Percentiles rank a stretch among this genome's conserved stretches.
Conservation (phyloP, 306 rosid genomes). For the Prunus campanulata region DNA sequence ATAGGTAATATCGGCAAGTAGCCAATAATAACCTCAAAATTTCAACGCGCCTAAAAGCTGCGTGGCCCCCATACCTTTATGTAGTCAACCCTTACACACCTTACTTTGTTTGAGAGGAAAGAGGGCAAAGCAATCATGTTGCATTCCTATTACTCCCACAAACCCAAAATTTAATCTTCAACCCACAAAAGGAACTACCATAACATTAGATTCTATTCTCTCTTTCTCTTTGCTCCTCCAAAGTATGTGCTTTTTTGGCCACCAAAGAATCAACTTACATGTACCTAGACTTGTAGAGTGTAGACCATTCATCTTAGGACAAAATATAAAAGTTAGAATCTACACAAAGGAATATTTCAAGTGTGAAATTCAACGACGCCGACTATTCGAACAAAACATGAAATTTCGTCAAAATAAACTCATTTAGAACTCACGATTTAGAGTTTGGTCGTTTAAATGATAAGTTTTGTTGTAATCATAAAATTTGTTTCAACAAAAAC, state of each 20-base stretch:
- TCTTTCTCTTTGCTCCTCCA: background rate
- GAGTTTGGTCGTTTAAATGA: background rate
- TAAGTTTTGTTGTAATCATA: too few relatives aligned
- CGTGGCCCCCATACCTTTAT: slow-evolving; percentile 16
- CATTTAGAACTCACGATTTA: background rate
- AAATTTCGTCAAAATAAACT: background rate
- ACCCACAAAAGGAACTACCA: too few relatives aligned
- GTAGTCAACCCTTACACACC: slow-evolving; percentile 33
- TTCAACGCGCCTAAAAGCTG: slow-evolving; percentile 23
- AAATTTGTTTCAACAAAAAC: too few relatives aligned
- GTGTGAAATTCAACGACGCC: background rate
- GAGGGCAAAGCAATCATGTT: slow-evolving; percentile 2
- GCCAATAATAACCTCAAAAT: background rate
- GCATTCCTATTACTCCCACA: too few relatives aligned
- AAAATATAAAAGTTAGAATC: background rate
- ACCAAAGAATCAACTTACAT: background rate
- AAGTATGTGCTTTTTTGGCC: background rate
- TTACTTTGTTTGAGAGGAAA: background rate
- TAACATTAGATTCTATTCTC: background rate
- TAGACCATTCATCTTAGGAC: background rate
- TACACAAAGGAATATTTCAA: background rate
- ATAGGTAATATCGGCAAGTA: background rate
- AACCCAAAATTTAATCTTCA: too few relatives aligned
- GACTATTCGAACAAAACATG: background rate
- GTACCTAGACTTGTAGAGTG: background rate